phyloP scores from a whole-genome alignment of 2,329 filamentous ascomycete species.

The Stagonosporopsis tanaceti region DNA sequence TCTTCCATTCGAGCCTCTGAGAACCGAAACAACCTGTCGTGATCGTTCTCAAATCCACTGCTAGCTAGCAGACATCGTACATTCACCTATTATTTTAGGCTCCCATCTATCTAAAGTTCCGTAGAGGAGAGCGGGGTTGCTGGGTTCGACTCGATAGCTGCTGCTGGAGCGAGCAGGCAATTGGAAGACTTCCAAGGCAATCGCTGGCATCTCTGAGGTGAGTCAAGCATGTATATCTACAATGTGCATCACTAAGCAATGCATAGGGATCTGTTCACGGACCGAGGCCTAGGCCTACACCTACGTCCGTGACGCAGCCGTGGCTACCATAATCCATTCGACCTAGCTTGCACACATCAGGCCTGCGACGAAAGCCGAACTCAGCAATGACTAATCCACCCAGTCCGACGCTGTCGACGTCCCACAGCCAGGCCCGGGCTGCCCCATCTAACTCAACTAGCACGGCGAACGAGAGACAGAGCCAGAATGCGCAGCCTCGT shows the following conservation, averaged over 20 bases:
- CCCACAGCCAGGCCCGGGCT: not conserved
- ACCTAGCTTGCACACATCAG: conserved; percentile 3
- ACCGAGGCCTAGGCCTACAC: conserved; percentile 1
- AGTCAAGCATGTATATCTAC: not conserved
- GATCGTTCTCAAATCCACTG: not conserved
- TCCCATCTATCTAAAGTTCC: not conserved
- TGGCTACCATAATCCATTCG: not conserved
- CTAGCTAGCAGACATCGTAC: not conserved
- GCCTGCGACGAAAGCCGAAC: not conserved
- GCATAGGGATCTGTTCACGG: conserved; percentile 1
- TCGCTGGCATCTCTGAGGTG: not conserved
- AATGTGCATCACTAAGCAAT: conserved; percentile 3
- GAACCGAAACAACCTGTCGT: not conserved
- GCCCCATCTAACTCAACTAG: not conserved
- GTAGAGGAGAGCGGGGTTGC: conserved; percentile 6
- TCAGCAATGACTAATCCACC: conserved; percentile 15
- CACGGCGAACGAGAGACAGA: conserved; percentile 24
- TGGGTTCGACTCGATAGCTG: not conserved
- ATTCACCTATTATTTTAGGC: not conserved
- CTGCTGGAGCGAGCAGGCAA: not conserved
- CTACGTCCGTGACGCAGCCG: conserved; percentile 21
- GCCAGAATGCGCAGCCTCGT: conserved; percentile 35
- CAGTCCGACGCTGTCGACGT: not conserved
- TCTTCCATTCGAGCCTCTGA: not conserved
- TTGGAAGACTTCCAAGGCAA: not conserved